Conservation (phyloP, 1,284 basidiomycete species). For the Sporisorium reilianum region DNA sequence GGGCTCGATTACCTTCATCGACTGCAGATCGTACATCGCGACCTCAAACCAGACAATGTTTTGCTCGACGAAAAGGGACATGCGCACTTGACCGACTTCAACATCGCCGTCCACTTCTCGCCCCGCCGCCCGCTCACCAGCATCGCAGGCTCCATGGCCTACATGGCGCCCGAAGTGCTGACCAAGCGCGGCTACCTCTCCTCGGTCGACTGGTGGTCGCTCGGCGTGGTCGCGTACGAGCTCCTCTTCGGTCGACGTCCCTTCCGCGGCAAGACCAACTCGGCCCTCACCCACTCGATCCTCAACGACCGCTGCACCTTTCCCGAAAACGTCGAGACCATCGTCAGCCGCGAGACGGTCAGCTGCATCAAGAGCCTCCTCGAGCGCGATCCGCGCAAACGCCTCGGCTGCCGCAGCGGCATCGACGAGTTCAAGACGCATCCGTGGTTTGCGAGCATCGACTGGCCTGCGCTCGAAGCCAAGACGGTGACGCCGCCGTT, state of each 20-base stretch:
- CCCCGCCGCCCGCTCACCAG: conserved; percentile 85
- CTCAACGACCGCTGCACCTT: conserved; percentile 61
- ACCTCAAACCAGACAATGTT: conserved; percentile 94
- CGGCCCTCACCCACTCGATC: conserved; percentile 61
- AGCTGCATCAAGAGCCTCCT: conserved; percentile 72
- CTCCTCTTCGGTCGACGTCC: conserved; percentile 62
- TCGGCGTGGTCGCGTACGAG: conserved; percentile 64
- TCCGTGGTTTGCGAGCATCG: conserved; percentile 86
- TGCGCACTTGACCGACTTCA: conserved; percentile 97
- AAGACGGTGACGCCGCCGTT: conserved; percentile 88
- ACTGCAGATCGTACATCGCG: conserved; percentile 85
- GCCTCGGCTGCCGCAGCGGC: conserved; percentile 83
- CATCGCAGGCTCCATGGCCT: conserved; percentile 89
- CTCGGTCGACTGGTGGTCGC: conserved; percentile 64
- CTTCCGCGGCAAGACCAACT: conserved; percentile 64
- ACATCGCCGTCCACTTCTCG: conserved; percentile 96
- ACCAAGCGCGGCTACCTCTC: conserved; percentile 63
- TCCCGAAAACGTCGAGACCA: conserved; percentile 62
- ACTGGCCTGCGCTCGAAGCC: conserved; percentile 82
- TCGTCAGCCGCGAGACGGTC: conserved; percentile 56
- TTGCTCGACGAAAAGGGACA: conserved; percentile 91
- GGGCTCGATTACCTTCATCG: conserved; percentile 90
- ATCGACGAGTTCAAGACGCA: conserved; percentile 78
- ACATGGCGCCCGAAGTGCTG: conserved; percentile 77
- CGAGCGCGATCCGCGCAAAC: conserved; percentile 83